These are phyloP conservation scores for Debaryomyces prosopidis DNA, from an alignment of 805 yeast genomes.

Conservation along the genomic window DNA sequence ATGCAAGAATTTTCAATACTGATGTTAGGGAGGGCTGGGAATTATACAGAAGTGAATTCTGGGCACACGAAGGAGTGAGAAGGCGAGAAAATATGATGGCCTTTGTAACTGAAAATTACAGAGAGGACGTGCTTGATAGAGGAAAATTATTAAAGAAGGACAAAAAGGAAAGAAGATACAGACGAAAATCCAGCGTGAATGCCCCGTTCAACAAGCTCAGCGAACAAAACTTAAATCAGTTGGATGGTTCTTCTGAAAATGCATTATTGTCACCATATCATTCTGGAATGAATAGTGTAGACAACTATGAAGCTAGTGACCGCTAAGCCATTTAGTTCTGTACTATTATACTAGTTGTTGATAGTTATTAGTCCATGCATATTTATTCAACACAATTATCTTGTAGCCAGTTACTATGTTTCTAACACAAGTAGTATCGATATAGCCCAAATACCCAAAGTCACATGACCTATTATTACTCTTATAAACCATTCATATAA, in stretches of 20 bases:
- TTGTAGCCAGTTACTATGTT: no score
- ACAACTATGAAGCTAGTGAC: not conserved
- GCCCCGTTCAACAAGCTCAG: slow-evolving; percentile 12
- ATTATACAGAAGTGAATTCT: slow-evolving; percentile 85
- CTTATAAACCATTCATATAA: no score
- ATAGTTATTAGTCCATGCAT: not conserved
- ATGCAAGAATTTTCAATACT: slow-evolving; percentile 78
- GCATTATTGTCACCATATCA: slow-evolving; percentile 1
- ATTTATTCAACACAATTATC: not conserved
- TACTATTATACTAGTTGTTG: no score
- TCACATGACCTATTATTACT: no score
- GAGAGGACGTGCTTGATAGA: slow-evolving; percentile 17
- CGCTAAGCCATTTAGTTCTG: not conserved
- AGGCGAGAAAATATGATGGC: slow-evolving; percentile 42
- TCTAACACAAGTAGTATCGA: no score
- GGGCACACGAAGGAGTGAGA: slow-evolving; percentile 81
- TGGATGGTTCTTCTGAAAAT: slow-evolving; percentile 5
- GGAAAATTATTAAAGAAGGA: slow-evolving; percentile 34
- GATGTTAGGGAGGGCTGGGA: slow-evolving; percentile 95
- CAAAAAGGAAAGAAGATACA: slow-evolving; percentile 40
- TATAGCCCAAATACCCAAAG: no score
- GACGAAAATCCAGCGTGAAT: slow-evolving; percentile 24
- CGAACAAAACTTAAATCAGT: slow-evolving; percentile 14
- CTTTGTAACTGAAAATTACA: slow-evolving; percentile 19
- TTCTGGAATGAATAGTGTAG: slow-evolving; percentile 6